phyloP scores from a whole-genome alignment of 2,329 filamentous ascomycete genomes.

The Penicillium sp. region DNA sequence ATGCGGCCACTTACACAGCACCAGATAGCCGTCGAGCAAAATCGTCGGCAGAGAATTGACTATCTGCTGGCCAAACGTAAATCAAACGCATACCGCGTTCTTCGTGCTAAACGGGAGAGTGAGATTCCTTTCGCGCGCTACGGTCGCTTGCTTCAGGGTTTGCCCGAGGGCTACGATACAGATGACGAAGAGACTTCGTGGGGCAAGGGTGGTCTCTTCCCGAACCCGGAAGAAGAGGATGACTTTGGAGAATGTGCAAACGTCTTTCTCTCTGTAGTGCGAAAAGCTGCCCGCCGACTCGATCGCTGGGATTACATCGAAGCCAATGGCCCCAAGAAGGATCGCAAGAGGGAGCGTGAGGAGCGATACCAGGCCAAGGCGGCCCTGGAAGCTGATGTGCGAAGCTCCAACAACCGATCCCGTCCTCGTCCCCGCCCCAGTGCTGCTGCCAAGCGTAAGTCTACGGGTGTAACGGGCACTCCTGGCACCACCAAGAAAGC shows the following conservation, averaged over 20 bases:
- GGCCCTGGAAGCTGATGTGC: constrained; percentile 24
- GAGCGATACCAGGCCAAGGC: constrained; percentile 37
- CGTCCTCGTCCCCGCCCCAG: constrained; percentile 23
- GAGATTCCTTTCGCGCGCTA: constrained; percentile 44
- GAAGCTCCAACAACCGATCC: constrained; percentile 21
- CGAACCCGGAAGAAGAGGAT: constrained; percentile 45
- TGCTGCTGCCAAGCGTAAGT: constrained; percentile 33
- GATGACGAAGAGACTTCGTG: constrained; percentile 47
- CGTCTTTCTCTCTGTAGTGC: constrained; percentile 45
- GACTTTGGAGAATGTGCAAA: constrained; percentile 51
- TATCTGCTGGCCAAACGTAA: constrained; percentile 48
- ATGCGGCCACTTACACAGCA: constrained; percentile 52
- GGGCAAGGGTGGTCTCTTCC: constrained; percentile 46
- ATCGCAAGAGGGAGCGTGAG: constrained; percentile 40
- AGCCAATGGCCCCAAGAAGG: constrained; percentile 40
- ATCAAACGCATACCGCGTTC: constrained; percentile 37
- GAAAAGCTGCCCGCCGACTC: constrained; percentile 45
- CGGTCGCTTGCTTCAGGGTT: constrained; percentile 42
- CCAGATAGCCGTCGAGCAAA: constrained; percentile 51
- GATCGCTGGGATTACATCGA: constrained; percentile 49
- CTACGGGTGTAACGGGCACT: constrained; percentile 22
- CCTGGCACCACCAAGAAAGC: constrained; percentile 24
- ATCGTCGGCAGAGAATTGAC: constrained; percentile 50
- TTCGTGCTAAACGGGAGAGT: constrained; percentile 40
- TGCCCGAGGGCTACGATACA: constrained; percentile 49